phyloP scores from a whole-genome alignment of 1,284 basidiomycete species.

The Leccinum fuscescens region DNA sequence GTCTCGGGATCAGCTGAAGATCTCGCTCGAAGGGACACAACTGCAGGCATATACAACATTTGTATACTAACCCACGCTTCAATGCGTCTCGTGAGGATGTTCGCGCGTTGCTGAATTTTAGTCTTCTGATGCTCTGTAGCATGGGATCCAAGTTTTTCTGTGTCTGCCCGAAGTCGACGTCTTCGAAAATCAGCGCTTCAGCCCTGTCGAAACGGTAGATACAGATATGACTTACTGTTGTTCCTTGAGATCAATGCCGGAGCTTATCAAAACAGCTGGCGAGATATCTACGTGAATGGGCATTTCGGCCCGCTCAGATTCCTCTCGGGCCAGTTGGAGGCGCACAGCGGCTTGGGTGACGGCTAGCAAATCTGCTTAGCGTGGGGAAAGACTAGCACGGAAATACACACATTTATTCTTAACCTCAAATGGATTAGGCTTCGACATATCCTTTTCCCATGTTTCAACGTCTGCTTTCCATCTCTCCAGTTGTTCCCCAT shows the following conservation, averaged over 20 bases:
- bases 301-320: neutral
- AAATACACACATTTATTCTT: neutral
- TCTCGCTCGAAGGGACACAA: neutral
- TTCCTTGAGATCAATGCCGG: constrained; percentile 5
- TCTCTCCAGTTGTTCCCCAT: neutral
- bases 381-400: neutral
- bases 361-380: neutral
- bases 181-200: neutral
- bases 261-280: constrained; percentile 2
- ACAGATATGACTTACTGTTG: constrained; percentile 4
- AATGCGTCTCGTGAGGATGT: neutral
- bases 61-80: constrained; percentile 8
- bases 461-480: constrained; percentile 5
- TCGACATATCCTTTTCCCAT: constrained; percentile 3
- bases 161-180: constrained; percentile 7
- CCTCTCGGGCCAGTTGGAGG: neutral
- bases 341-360: neutral
- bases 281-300: constrained; percentile 2
- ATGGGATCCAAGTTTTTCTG: neutral
- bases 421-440: constrained; percentile 7
- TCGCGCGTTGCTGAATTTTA: neutral
- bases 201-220: neutral
- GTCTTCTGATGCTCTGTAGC: constrained; percentile 7
- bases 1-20: neutral
- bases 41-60: constrained; percentile 8